phyloP scores from a whole-genome alignment of 1,139 yeast species.

The Meyerozyma carpophila region DNA sequence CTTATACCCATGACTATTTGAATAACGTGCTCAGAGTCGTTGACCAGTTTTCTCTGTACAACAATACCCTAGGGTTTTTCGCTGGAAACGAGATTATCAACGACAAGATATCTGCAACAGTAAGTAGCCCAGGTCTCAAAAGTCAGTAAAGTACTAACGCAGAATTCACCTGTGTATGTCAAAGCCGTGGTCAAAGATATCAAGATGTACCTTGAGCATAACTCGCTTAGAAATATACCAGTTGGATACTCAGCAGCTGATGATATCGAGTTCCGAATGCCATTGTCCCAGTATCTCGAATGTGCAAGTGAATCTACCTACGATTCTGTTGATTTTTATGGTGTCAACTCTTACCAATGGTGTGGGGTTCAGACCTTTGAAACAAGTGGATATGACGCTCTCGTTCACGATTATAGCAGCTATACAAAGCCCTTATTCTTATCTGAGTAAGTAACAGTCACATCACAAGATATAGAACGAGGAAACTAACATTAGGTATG shows the following conservation, averaged over 20 bases:
- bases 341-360: slow-evolving; percentile 96
- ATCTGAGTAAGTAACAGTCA: slow-evolving; percentile 58
- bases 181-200: slow-evolving; percentile 79
- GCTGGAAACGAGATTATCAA: slow-evolving; percentile 93
- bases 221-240: slow-evolving; percentile 67
- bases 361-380: slow-evolving; percentile 85
- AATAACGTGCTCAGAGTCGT: slow-evolving; percentile 75
- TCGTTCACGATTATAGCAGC: slow-evolving; percentile 65
- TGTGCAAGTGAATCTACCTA: slow-evolving; percentile 57
- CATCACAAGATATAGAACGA: neutral
- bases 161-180: slow-evolving; percentile 59
- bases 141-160: slow-evolving; percentile 6
- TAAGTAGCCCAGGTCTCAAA: slow-evolving; percentile 9
- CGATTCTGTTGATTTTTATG: slow-evolving; percentile 83
- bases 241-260: slow-evolving; percentile 98
- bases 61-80: slow-evolving; percentile 87
- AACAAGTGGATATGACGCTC: slow-evolving; percentile 73
- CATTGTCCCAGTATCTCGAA: slow-evolving; percentile 76
- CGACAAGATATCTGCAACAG: slow-evolving; percentile 67
- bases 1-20: slow-evolving; percentile 65
- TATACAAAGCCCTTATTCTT: slow-evolving; percentile 78
- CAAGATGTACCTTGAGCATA: slow-evolving; percentile 57
- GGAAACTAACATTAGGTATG: slow-evolving; percentile 30
- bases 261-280: slow-evolving; percentile 67
- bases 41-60: slow-evolving; percentile 77